Percentiles rank a stretch among this genome's conserved stretches.
These are phyloP conservation scores for Aureobasidium sp. DNA, from an alignment of 2,329 filamentous ascomycete genomes.

Conservation along the genomic window DNA sequence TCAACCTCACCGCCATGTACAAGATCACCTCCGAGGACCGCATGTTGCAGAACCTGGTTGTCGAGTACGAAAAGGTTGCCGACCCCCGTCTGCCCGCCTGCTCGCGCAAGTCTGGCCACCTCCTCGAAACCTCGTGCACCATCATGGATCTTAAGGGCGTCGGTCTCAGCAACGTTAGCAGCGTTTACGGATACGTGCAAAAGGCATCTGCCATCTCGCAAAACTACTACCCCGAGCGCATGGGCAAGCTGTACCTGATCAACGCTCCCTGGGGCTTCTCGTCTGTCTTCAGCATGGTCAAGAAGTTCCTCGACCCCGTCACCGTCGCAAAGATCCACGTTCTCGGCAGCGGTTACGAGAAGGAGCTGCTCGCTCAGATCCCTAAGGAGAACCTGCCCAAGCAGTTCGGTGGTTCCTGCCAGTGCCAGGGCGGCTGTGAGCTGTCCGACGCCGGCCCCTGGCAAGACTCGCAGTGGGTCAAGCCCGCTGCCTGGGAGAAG, in stretches of 20 bases:
- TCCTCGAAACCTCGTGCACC: constrained; percentile 96
- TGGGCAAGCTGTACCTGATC: constrained; percentile 95
- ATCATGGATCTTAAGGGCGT: constrained; percentile 98
- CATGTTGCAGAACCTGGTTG: constrained; percentile 93
- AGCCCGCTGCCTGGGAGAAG: constrained; percentile 44
- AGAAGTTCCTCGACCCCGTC: constrained; percentile 92
- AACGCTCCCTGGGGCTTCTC: constrained; percentile 97
- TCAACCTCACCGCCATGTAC: constrained; percentile 82
- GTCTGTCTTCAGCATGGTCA: constrained; percentile 74
- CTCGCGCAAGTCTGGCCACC: constrained; percentile 79
- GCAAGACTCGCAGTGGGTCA: constrained; percentile 60
- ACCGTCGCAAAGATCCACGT: constrained; percentile 96
- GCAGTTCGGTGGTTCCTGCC: constrained; percentile 74
- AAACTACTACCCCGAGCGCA: constrained; percentile 97
- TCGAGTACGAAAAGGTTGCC: constrained; percentile 94
- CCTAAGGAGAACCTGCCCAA: constrained; percentile 83
- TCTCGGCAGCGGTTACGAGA: constrained; percentile 71
- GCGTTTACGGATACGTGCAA: constrained; percentile 81
- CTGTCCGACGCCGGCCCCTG: constrained; percentile 88
- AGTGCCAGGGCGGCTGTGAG: constrained; percentile 73
- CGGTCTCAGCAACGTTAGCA: constrained; percentile 67
- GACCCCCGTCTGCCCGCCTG: constrained; percentile 91
- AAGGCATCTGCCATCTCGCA: constrained; percentile 84
- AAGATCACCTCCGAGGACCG: constrained; percentile 88
- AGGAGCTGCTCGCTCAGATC: constrained; percentile 75